A percentile compares a stretch with the other conserved stretches of the same genome.
phyloP scores from a whole-genome alignment of 495 filamentous ascomycete species.

The Daldinia bambusicola region DNA sequence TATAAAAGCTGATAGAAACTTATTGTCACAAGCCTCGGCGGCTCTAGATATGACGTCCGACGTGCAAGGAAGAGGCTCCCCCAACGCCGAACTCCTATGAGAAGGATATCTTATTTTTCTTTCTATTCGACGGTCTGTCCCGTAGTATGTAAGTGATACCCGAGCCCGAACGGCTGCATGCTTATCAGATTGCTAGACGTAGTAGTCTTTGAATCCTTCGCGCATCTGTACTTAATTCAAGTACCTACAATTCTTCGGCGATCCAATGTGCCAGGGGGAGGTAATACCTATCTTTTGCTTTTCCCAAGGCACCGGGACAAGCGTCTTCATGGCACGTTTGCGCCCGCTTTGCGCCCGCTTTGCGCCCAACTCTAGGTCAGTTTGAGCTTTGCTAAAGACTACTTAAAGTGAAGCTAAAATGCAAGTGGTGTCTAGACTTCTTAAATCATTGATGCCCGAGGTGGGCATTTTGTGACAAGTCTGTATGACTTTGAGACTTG shows the following conservation, averaged over 20 bases:
- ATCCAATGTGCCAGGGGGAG: not conserved
- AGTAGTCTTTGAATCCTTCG: not conserved
- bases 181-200: not conserved
- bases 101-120: conserved; percentile 13
- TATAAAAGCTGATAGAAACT: conserved; percentile 32
- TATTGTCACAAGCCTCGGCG: conserved; percentile 37
- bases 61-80: conserved; percentile 37
- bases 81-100: conserved; percentile 17
- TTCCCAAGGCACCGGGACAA: conserved; percentile 1
- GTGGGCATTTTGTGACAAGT: conserved; percentile 22
- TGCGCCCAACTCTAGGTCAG: not conserved
- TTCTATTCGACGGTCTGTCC: conserved; percentile 23
- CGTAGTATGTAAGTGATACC: conserved; percentile 33
- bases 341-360: not conserved
- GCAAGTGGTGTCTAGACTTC: conserved; percentile 12
- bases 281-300: not conserved
- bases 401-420: conserved; percentile 1
- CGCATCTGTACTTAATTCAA: not conserved
- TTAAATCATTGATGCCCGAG: conserved; percentile 19
- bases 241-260: conserved; percentile 1
- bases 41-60: conserved; percentile 36
- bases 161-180: conserved; percentile 23
- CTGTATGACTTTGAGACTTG: conserved; percentile 1
- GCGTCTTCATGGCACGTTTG: conserved; percentile 13
- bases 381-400: not conserved